These are phyloP conservation scores for Boletus vermiculosoides DNA, from an alignment of 768 basidiomycete genomes.

Conservation along the genomic window DNA sequence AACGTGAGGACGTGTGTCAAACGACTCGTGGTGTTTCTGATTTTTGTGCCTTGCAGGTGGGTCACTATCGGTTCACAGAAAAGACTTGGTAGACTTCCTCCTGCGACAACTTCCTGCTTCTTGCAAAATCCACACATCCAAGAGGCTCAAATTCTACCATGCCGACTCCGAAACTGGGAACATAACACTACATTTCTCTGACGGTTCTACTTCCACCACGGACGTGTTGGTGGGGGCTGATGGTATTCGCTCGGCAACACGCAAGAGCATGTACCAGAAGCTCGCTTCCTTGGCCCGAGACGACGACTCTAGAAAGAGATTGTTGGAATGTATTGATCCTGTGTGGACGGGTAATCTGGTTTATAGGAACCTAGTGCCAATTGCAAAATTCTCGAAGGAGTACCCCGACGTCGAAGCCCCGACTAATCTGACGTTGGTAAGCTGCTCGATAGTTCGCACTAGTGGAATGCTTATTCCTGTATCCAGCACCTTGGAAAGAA, in stretches of 20 bases:
- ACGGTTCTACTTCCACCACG: slow-evolving; percentile 36
- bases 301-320: slow-evolving; percentile 2
- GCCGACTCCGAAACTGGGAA: slow-evolving; percentile 17
- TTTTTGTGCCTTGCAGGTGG: slow-evolving; percentile 25
- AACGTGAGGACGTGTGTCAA: slow-evolving; percentile 17
- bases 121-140: slow-evolving; percentile 35
- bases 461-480: not conserved
- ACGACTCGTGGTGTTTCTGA: not conserved
- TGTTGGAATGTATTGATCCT: slow-evolving; percentile 31
- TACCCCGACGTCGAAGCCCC: slow-evolving; percentile 30
- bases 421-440: slow-evolving; percentile 25
- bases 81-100: slow-evolving; percentile 36
- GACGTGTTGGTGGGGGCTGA: slow-evolving; percentile 46
- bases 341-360: slow-evolving; percentile 39
- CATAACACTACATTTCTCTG: slow-evolving; percentile 36
- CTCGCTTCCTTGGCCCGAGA: slow-evolving; percentile 10
- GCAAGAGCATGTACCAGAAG: slow-evolving; percentile 26
- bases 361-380: slow-evolving; percentile 39
- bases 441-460: not conserved
- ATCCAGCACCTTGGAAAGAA: slow-evolving; percentile 27
- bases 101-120: slow-evolving; percentile 27
- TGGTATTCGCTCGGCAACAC: slow-evolving; percentile 40
- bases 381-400: slow-evolving; percentile 28
- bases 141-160: slow-evolving; percentile 35
- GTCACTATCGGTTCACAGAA: slow-evolving; percentile 35